Evolutionary conservation across 2,329 filamentous ascomycete genomes (phyloP), one percentile per base, ranked within the genome.

Genomic region (Cladophialophora carrionii): DNA sequence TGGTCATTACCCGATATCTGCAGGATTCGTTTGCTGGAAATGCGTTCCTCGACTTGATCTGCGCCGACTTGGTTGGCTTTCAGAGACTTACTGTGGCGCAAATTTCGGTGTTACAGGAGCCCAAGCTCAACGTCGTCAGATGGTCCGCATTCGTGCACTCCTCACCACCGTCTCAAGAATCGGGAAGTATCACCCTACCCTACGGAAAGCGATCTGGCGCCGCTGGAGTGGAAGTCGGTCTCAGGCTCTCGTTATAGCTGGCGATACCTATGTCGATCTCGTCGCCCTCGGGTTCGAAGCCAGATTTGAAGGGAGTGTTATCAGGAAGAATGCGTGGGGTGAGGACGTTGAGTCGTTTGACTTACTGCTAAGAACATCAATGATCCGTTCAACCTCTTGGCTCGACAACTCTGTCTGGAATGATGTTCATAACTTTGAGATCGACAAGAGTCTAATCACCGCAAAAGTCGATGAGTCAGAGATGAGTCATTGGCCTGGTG

Each of bases 141-240:
- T 10, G 5, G 26, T 8, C 17, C 20, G 20, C 17, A 26, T 31
- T 20, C 56, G 37, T 17, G 56, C 34, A 12, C 37, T 58, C 14
- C 12, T 48, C n/a, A 46, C 34, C 6, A 29, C 56, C 10, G 56
- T 37, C 4, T 34, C 56, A 24, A 26, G 34, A 26, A 43, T 26
- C 5, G 41, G 20, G 6, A 43, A 58, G 17, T 58, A 43, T n/a
- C 56, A 58, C 20, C 56, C 56, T 3, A n/a, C 22, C 1, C 17
- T 58, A n/a, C 37, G 56, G 9, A 58, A 58, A n/a, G 34, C 56
- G 5, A 26, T 46, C 37, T 58, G 56, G 56, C 56, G 56, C 17
- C 56, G 9, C 9, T 58, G 56, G 56, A 43, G 56, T 29, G 56
- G 56, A 26, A 12, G 17, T 17, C 9, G 24, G n/a, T 8, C 24